These are phyloP conservation scores for Penicillium sp. DNA, from an alignment of 2,329 filamentous ascomycete species.

Conservation along the genomic window DNA sequence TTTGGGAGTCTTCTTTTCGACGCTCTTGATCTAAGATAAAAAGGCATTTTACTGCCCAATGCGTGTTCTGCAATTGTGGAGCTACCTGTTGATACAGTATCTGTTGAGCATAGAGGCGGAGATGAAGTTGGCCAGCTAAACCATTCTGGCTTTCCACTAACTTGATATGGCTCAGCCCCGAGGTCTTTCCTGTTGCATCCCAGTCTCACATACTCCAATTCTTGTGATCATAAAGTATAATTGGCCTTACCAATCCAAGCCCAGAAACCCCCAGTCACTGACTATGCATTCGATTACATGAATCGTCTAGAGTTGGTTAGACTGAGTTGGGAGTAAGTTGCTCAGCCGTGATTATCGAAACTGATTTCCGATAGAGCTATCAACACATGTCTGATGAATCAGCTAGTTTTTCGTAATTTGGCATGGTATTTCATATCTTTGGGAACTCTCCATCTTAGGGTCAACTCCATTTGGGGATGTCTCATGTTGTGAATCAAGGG, in stretches of 20 bases:
- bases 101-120: neutral
- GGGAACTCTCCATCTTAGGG: neutral
- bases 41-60: neutral
- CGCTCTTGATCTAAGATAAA: neutral
- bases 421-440: neutral
- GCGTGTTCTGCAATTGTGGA: neutral
- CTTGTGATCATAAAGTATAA: neutral
- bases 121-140: neutral
- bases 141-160: neutral
- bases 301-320: neutral
- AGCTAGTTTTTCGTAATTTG: neutral
- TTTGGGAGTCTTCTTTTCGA: neutral
- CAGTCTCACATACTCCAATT: neutral
- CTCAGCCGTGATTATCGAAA: neutral
- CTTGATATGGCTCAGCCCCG: neutral
- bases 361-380: neutral
- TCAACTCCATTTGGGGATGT: too few species aligned
- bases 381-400: neutral
- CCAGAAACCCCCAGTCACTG: neutral
- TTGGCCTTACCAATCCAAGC: neutral
- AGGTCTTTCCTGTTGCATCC: neutral
- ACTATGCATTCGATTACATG: constrained; percentile 1
- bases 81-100: neutral
- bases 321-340: neutral
- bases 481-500: neutral